Base-by-base conservation (phyloP, 352 stramenopile species). In the Phytophthora pinifolia region DNA sequence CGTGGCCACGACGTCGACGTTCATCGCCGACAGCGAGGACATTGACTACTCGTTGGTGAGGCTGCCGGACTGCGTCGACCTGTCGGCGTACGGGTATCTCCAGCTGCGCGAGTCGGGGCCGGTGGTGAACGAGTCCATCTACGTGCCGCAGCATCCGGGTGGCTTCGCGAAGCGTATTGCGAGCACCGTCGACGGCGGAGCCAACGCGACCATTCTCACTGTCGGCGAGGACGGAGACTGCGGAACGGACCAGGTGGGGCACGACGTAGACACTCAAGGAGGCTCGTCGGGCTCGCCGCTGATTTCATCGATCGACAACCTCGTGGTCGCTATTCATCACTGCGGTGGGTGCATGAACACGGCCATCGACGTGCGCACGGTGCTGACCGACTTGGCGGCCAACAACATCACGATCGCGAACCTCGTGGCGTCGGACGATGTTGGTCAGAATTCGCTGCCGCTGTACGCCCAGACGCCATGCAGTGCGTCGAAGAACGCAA, bases 41-140 rank as follows among this genome's bases (percentile, higher is more conserved):
- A 46, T 79, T 33, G 76, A 92, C 63, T 89, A 88, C 56, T 54
- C 76, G 8, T 15, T 92, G 2, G 44, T 88, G 29, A 70, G 86
- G 61, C 72, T 90, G n/a, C 62, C 67, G 6, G 42, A 63, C 27
- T 66, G 61, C 4, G 61, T 67, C 6, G 47, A 72, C 17, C 43
- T 75, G 15, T 65, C 53, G 0, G 4, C 56, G 29, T 91, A 80
- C 58, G 76, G 74, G 6, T 89, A 87, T 62, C 43, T 89, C 9
- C 76, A 88, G 45, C 18, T 85, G 0, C 74, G 78, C 4, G 56
- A 51, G 17, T 49, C 29, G 0, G 76, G 76, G 0, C 54, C 81
- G 1, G 55, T 64, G 29, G 4, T 72, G 36, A 71, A 70, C 29
- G 76, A 88, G 36, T 39, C 45, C n/a, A 83, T 88, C 33, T 87